Evolutionary conservation across 1,284 basidiomycete species (phyloP).

Genomic region (Tilletia horrida): DNA sequence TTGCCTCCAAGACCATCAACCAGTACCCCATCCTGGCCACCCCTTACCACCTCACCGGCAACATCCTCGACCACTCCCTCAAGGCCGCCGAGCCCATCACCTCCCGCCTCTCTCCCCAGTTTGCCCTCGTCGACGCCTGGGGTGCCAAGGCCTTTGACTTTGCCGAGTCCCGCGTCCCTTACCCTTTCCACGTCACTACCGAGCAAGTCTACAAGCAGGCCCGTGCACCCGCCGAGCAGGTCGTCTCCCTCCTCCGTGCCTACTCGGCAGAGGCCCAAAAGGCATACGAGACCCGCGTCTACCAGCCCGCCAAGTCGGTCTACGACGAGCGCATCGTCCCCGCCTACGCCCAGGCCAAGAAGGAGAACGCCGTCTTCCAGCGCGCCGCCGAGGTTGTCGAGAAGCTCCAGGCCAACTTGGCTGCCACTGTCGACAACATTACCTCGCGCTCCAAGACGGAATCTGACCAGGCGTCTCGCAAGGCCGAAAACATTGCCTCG

Average conservation of each 20-base stretch:
- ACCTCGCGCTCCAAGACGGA: slow-evolving; percentile 40
- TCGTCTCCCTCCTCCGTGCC: slow-evolving; percentile 29
- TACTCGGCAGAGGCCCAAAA: slow-evolving; percentile 37
- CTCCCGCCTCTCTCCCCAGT: slow-evolving; percentile 43
- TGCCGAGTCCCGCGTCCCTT: slow-evolving; percentile 48
- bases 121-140: slow-evolving; percentile 43
- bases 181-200: slow-evolving; percentile 52
- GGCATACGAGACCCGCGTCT: slow-evolving; percentile 45
- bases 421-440: slow-evolving; percentile 41
- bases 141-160: slow-evolving; percentile 47
- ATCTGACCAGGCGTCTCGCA: slow-evolving; percentile 42
- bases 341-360: slow-evolving; percentile 48
- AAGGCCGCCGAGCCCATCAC: slow-evolving; percentile 44
- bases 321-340: slow-evolving; percentile 44
- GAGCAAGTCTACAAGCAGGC: slow-evolving; percentile 39
- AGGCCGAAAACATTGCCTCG: slow-evolving; percentile 44
- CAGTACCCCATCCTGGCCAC: slow-evolving; percentile 41
- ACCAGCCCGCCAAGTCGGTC: slow-evolving; percentile 40
- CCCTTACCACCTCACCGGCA: slow-evolving; percentile 41
- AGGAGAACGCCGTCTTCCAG: slow-evolving; percentile 47
- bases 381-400: slow-evolving; percentile 45
- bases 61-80: slow-evolving; percentile 36
- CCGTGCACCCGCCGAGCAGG: slow-evolving; percentile 41
- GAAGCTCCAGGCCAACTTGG: slow-evolving; percentile 41
- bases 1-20: slow-evolving; percentile 45